Percentiles rank a stretch among this genome's conserved stretches.
phyloP scores from a whole-genome alignment of 2,329 filamentous ascomycete genomes.

The Fusarium sp. region DNA sequence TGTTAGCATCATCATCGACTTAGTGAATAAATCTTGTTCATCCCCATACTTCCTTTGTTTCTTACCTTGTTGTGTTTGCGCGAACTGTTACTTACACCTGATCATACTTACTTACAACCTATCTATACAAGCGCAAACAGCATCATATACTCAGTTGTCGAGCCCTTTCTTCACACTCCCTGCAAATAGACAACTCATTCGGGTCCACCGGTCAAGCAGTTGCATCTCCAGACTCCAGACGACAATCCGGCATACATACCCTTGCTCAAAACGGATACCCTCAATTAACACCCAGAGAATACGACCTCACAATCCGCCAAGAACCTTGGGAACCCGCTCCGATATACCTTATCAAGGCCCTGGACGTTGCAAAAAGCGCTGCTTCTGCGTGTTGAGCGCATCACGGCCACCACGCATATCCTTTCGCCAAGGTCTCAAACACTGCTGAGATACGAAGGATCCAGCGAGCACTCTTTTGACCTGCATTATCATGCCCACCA shows the following conservation, averaged over 20 bases:
- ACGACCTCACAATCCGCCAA: constrained; percentile 24
- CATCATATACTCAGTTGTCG: not conserved
- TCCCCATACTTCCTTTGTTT: constrained; percentile 15
- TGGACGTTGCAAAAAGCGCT: constrained; percentile 14
- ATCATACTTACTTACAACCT: not conserved
- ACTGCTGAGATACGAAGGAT: constrained; percentile 38
- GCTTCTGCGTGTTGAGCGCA: constrained; percentile 16
- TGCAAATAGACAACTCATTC: constrained; percentile 25
- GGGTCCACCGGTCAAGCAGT: constrained; percentile 32
- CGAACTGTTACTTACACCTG: constrained; percentile 9
- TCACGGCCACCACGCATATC: not conserved
- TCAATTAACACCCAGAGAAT: constrained; percentile 24
- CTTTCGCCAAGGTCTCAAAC: constrained; percentile 18
- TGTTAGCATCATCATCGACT: constrained; percentile 40
- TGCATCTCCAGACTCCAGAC: constrained; percentile 11
- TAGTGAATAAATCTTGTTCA: constrained; percentile 44
- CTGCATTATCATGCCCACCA: constrained; percentile 37
- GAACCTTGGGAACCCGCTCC: constrained; percentile 23
- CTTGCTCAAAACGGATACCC: constrained; percentile 22
- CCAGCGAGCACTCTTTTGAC: constrained; percentile 23
- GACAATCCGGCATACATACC: constrained; percentile 26
- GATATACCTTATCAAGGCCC: constrained; percentile 14
- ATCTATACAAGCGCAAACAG: constrained; percentile 5
- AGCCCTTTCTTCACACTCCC: constrained; percentile 4
- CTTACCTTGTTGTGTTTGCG: not conserved